Evolutionary conservation across 2,329 filamentous ascomycete genomes (phyloP).

Genomic region (Lachnellula subtilissima): DNA sequence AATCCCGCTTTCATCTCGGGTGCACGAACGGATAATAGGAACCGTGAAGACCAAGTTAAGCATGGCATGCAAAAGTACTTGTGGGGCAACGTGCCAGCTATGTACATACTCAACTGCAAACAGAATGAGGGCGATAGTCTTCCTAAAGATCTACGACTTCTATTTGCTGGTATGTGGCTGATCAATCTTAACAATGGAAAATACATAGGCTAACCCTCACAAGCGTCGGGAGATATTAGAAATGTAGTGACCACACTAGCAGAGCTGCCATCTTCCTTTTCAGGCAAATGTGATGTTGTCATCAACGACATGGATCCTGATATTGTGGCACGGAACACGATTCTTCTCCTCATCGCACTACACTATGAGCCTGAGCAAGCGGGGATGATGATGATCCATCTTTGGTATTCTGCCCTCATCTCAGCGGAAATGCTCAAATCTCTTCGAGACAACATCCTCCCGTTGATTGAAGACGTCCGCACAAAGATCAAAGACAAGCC

Average conservation of each 20-base stretch:
- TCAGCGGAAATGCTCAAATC: not conserved
- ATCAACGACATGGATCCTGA: slow-evolving; percentile 15
- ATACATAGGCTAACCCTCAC: not conserved
- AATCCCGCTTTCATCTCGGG: slow-evolving; percentile 2
- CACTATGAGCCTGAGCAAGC: slow-evolving; percentile 1
- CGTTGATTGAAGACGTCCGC: slow-evolving; percentile 32
- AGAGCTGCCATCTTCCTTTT: slow-evolving; percentile 17
- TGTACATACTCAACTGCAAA: slow-evolving; percentile 35
- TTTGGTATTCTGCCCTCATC: slow-evolving; percentile 41
- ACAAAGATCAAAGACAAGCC: slow-evolving; percentile 30
- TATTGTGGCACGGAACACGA: slow-evolving; percentile 10
- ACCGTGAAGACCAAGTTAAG: not conserved
- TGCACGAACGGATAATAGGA: no score
- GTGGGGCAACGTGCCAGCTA: slow-evolving; percentile 39
- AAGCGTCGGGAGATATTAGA: slow-evolving; percentile 40
- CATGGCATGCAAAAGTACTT: slow-evolving; percentile 30
- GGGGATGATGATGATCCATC: slow-evolving; percentile 24
- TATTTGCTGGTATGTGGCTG: slow-evolving; percentile 30
- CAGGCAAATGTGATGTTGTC: slow-evolving; percentile 35
- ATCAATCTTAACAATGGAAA: not conserved
- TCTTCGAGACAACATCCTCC: slow-evolving; percentile 7
- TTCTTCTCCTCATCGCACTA: slow-evolving; percentile 8
- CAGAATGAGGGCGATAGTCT: slow-evolving; percentile 27
- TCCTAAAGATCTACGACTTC: slow-evolving; percentile 30
- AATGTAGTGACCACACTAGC: slow-evolving; percentile 36